Base-by-base conservation (phyloP, 495 filamentous ascomycete species). In the Lasiosphaeria ovina region DNA sequence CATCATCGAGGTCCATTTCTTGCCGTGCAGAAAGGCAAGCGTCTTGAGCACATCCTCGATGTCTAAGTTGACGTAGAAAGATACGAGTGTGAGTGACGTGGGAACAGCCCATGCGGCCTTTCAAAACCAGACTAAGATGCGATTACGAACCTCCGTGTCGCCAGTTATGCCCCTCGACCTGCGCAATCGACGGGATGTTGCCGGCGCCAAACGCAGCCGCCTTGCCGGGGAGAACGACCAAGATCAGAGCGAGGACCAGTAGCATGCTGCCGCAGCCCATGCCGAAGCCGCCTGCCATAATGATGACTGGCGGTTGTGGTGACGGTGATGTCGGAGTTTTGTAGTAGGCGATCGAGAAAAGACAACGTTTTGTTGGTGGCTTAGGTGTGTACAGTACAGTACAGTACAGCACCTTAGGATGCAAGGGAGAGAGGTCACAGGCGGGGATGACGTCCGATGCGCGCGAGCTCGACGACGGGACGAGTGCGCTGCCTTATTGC, bases 1-100 rank as follows among this genome's bases (percentile, higher is more conserved):
- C 82, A 92, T 89, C 78, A 91, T 86, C 14, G 87, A 85, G 17
- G 93, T 93, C 94, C 94, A 98, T 76, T 98, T 97, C 66, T 94
- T 90, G 42, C 92, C 92, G 57, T 87, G 82, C 54, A 97, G 83
- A 68, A 90, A 97, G 31, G 91, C 87, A 59, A 98, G 79, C 12
- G 87, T 91, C 77, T 92, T 92, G 63, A 98, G 85, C 71, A 91
- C 87, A 74, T 98, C 94, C 77, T 97, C 92, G 62, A 96, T 94
- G 61, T 88, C 81, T 77, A 50, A 6, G n/a, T n/a, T n/a, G n/a
- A n/a, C n/a, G n/a, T n/a, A n/a, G n/a, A n/a, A n/a, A n/a, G 9
- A 56, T 40, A 35, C 24, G 24, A 24, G 24, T 24, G 24, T 24
- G 24, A 24, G 24, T 35, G 10, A 17, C 53, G 16, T 35, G 44